These are phyloP conservation scores for Yamadazyma trypodendri DNA, from an alignment of 1,139 yeast genomes.

Conservation along the genomic window DNA sequence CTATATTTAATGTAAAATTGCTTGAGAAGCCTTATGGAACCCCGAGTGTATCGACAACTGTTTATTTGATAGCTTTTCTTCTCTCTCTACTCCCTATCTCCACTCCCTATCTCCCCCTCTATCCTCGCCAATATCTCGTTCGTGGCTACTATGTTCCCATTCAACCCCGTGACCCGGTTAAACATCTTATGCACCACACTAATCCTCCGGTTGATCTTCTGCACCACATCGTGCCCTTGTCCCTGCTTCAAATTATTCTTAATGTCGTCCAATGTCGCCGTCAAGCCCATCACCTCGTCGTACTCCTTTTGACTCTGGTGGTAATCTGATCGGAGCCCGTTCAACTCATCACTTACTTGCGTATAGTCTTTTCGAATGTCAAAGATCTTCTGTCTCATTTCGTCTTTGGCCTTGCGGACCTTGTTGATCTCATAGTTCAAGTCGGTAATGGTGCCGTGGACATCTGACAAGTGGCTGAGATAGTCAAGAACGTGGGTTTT, in stretches of 20 bases:
- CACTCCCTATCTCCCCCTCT: constrained; percentile 1
- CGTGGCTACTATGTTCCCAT: constrained; percentile 27
- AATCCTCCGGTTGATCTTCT: constrained; percentile 15
- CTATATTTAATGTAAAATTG: too few relatives aligned
- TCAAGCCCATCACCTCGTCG: constrained; percentile 21
- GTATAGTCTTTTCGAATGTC: constrained; percentile 38
- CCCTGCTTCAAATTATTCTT: constrained; percentile 5
- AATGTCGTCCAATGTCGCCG: constrained; percentile 11
- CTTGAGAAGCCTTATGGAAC: too few relatives aligned
- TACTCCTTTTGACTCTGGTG: constrained; percentile 23
- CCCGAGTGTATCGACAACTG: too few relatives aligned
- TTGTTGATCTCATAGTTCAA: constrained; percentile 35
- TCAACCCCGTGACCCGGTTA: constrained; percentile 44
- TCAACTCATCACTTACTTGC: constrained; percentile 39
- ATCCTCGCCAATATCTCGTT: constrained; percentile 14
- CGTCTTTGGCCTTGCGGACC: constrained; percentile 41
- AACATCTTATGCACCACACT: constrained; percentile 23
- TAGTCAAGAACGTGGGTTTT: constrained; percentile 30
- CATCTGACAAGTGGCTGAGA: constrained; percentile 31
- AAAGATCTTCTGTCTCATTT: constrained; percentile 38
- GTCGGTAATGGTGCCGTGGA: constrained; percentile 43
- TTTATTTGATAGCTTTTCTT: too few relatives aligned
- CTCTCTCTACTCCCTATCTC: too few relatives aligned
- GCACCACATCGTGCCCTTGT: constrained; percentile 8
- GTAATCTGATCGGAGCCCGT: constrained; percentile 33